Conservation (phyloP, 2,329 filamentous ascomycete species). For the Trichoderma sp. region DNA sequence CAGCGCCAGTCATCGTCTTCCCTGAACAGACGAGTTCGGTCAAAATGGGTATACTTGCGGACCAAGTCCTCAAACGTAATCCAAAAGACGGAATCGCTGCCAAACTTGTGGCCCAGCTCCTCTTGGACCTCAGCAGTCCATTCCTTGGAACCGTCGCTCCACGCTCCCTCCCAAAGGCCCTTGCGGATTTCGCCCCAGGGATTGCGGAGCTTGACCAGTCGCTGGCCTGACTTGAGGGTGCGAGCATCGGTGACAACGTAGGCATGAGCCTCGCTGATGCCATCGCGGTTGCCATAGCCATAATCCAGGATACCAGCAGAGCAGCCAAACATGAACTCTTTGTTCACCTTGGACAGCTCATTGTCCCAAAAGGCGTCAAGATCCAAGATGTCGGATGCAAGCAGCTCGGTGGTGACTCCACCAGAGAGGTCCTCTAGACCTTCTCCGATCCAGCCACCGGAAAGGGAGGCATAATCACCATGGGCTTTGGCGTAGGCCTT, state of each 20-base stretch:
- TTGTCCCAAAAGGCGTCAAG: constrained; percentile 83
- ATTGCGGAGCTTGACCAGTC: constrained; percentile 62
- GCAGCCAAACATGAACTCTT: constrained; percentile 79
- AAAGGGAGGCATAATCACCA: constrained; percentile 72
- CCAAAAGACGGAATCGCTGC: constrained; percentile 67
- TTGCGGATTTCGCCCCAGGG: constrained; percentile 64
- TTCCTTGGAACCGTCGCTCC: constrained; percentile 64
- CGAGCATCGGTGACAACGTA: constrained; percentile 65
- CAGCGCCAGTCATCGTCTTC: constrained; percentile 61
- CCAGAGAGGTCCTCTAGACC: constrained; percentile 65
- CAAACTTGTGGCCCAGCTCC: constrained; percentile 63
- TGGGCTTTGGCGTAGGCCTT: constrained; percentile 87
- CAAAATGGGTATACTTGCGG: constrained; percentile 64
- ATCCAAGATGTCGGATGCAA: constrained; percentile 73
- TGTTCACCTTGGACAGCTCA: constrained; percentile 77
- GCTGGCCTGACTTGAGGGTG: constrained; percentile 55
- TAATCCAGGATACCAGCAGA: constrained; percentile 65
- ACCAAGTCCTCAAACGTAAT: constrained; percentile 66
- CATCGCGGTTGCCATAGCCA: constrained; percentile 63
- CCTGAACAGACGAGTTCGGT: constrained; percentile 65
- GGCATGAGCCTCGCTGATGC: constrained; percentile 62
- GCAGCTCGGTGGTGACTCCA: constrained; percentile 70
- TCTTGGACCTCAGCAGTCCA: constrained; percentile 62
- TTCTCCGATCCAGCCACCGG: constrained; percentile 71
- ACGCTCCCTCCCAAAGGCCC: constrained; percentile 63